A percentile compares a stretch with the other conserved stretches of the same genome.
Conservation (phyloP, 2,329 filamentous ascomycete species). For the Microdochium trichocladiopsis region DNA sequence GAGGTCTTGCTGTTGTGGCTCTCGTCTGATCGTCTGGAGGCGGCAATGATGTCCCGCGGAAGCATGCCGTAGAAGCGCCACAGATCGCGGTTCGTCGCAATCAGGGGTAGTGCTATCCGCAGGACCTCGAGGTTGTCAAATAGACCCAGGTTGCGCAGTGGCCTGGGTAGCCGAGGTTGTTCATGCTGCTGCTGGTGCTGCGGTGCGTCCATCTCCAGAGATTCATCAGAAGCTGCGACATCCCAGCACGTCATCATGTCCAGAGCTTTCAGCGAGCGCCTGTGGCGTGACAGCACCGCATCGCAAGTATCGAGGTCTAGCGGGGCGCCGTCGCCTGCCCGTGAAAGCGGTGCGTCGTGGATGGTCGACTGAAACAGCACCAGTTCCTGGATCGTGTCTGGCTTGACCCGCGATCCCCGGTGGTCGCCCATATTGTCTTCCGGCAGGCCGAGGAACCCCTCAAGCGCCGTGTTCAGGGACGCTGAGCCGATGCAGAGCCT, state of each 20-base stretch:
- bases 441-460: not conserved
- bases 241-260: slow-evolving; percentile 1
- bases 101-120: not conserved
- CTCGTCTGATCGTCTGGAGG: not conserved
- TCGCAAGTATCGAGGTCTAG: not conserved
- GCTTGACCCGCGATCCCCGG: not conserved
- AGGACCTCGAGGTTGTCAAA: not conserved
- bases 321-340: not conserved
- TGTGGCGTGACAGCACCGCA: not conserved
- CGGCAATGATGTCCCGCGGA: not conserved
- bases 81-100: not conserved
- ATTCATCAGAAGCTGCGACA: not conserved
- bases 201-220: not conserved
- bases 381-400: not conserved
- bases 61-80: not conserved
- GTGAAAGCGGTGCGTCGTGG: not conserved
- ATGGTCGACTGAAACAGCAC: not conserved
- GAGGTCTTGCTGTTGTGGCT: not conserved
- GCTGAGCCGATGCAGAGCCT: not conserved
- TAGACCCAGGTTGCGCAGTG: not conserved
- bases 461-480: not conserved
- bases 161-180: not conserved
- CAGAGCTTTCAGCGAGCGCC: not conserved
- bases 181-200: not conserved
- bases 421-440: not conserved